A percentile compares a stretch with the other conserved stretches of the same genome.
These are phyloP conservation scores for Salvia sclarea DNA, from an alignment of 305 asterid genomes.

Conservation along the genomic window DNA sequence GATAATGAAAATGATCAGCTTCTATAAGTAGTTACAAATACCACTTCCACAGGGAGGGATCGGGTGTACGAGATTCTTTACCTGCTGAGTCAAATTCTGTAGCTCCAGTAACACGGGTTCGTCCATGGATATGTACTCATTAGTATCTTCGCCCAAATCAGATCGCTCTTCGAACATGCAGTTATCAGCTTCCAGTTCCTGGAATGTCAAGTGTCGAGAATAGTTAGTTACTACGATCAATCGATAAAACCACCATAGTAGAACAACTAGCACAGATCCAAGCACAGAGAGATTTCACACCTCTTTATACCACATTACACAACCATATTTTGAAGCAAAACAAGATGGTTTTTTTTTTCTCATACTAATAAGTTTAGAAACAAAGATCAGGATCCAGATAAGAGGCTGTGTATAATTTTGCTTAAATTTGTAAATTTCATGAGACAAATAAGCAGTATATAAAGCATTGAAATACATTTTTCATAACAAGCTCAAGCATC, in stretches of 20 bases:
- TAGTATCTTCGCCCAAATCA: conserved; percentile 17
- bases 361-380: too few species aligned
- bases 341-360: too few species aligned
- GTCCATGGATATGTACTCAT: conserved; percentile 35
- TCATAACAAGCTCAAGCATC: background rate
- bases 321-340: background rate
- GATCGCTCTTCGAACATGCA: conserved; percentile 29
- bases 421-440: background rate
- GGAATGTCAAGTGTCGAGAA: conserved; percentile 12
- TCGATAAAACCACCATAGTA: background rate
- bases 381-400: too few species aligned
- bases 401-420: too few species aligned
- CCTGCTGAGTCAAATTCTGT: conserved; percentile 46
- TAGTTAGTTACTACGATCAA: conserved; percentile 22
- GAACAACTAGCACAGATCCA: background rate
- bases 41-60: conserved; percentile 12
- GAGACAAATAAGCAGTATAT: background rate
- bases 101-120: conserved; percentile 44
- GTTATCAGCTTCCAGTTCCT: conserved; percentile 35
- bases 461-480: too few species aligned
- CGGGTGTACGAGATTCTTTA: background rate
- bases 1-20: conserved; percentile 15
- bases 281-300: background rate
- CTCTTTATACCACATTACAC: background rate
- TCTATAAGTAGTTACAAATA: background rate